Base-by-base conservation (phyloP, 1,284 basidiomycete genomes). In the Mrakiaceae sp. region DNA sequence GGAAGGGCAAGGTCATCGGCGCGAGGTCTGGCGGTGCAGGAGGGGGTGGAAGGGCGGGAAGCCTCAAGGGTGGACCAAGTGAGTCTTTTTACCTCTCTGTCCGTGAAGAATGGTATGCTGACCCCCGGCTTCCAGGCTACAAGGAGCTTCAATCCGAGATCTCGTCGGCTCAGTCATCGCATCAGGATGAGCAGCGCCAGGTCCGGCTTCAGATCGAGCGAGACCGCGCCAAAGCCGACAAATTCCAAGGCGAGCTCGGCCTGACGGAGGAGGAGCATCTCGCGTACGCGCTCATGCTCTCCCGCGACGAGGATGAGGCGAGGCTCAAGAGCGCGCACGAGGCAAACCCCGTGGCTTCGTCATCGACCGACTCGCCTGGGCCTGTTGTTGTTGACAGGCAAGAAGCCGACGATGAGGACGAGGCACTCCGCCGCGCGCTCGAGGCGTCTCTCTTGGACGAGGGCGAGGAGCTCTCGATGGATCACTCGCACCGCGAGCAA, bases 211-310 rank as follows among this genome's bases (percentile, higher is more conserved):
- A 84, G 62, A 76, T 86, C 55, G 79, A 81, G 48, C 75, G 81
- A 49, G 83, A 85, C 69, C 76, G 74, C 49, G 71, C 72, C 1
- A 68, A 78, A 58, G 68, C 86, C 88, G 68, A 76, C 76, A 12
- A 78, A 78, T 2, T 80, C 80, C 8, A 88, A 27, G 79, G 82
- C 39, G 77, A 77, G n/a, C 79, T 92, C 9, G 88, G 88, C 0
- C 76, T 93, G 56, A 84, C 80, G 68, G 90, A 93, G 71, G 76
- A 78, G 6, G 89, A 90, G 71, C 88, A 87, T 0, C 77, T 93
- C 27, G 87, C 89, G 69, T 92, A 92, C 71, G 81, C 85, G 0
- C 74, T 93, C 62, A 90, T 93, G 88, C 81, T 93, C 65, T 90
- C 87, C 68, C 83, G 87, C 5, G 90, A 93, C 49, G 87, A 91